phyloP scores from a whole-genome alignment of 169 alveolate species.

The Plasmodium knowlesi region DNA sequence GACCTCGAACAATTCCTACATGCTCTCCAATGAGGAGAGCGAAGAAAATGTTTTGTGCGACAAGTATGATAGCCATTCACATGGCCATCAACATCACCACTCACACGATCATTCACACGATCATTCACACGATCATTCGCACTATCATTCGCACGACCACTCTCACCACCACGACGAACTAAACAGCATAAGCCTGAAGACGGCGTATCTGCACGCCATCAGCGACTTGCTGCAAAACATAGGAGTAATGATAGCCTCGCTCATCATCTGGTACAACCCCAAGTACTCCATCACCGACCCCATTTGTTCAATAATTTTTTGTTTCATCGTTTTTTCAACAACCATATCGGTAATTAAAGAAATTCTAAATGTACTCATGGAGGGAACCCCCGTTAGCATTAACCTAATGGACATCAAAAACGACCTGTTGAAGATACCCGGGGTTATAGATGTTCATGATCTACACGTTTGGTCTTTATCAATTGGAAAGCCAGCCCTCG shows the following conservation, averaged over 20 bases:
- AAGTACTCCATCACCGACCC: conserved; percentile 94
- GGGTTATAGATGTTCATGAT: conserved; percentile 95
- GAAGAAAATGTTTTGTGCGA: conserved; percentile 22
- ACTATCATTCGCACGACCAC: conserved; percentile 53
- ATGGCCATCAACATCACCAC: conserved; percentile 80
- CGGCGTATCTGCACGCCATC: conserved; percentile 94
- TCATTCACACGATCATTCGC: conserved; percentile 49
- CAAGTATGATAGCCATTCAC: conserved; percentile 24
- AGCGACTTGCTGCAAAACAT: conserved; percentile 95
- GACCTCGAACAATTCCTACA: background rate
- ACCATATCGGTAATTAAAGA: conserved; percentile 93
- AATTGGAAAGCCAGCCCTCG: conserved; percentile 92
- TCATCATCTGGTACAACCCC: conserved; percentile 89
- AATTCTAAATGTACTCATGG: conserved; percentile 94
- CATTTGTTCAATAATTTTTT: conserved; percentile 94
- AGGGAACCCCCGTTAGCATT: conserved; percentile 93
- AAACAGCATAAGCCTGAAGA: conserved; percentile 90
- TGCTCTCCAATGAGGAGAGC: background rate
- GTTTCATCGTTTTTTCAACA: conserved; percentile 93
- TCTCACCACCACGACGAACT: conserved; percentile 54
- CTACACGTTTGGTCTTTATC: conserved; percentile 97
- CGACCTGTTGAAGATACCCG: conserved; percentile 86
- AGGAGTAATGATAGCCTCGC: conserved; percentile 95
- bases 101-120: conserved; percentile 31
- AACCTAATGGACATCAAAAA: conserved; percentile 88